Evolutionary conservation across 164 flowering plant species (phyloP).

Genomic region (Liriodendron chinense): DNA sequence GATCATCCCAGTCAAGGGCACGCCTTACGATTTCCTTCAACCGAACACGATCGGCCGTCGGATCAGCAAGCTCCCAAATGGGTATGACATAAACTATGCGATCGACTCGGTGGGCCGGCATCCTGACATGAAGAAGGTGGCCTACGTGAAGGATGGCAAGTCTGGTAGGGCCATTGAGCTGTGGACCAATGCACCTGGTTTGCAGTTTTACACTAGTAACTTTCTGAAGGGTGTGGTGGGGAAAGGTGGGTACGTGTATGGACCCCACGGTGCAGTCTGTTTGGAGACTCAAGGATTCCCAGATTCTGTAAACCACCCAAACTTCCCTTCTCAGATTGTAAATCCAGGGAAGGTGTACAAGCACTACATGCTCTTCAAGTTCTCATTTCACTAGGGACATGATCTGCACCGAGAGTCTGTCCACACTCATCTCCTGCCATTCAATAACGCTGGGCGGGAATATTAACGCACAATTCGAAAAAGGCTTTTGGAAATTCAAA

Average conservation of each 20-base stretch:
- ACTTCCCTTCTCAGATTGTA: slow-evolving; percentile 80
- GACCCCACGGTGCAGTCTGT: slow-evolving; percentile 45
- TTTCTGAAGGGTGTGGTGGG: slow-evolving; percentile 43
- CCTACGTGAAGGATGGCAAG: slow-evolving; percentile 39
- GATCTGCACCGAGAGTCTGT: background rate
- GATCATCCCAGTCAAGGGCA: slow-evolving; percentile 47
- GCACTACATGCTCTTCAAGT: slow-evolving; percentile 57
- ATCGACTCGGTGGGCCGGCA: slow-evolving; percentile 29
- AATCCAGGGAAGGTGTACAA: slow-evolving; percentile 48
- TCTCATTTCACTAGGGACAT: slow-evolving; percentile 19
- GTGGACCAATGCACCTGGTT: slow-evolving; percentile 52
- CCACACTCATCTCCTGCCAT: too few relatives aligned
- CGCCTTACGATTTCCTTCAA: slow-evolving; percentile 67
- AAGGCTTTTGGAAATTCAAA: too few relatives aligned
- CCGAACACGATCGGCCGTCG: slow-evolving; percentile 41
- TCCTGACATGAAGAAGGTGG: slow-evolving; percentile 36
- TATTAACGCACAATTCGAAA: too few relatives aligned
- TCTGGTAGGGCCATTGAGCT: slow-evolving; percentile 59
- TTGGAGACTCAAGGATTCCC: slow-evolving; percentile 90
- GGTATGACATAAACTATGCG: slow-evolving; percentile 73
- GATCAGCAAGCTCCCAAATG: slow-evolving; percentile 42
- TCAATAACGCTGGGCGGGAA: too few relatives aligned
- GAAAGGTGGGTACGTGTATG: slow-evolving; percentile 58
- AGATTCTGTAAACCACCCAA: slow-evolving; percentile 77
- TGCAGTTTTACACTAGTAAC: slow-evolving; percentile 68